A percentile compares a stretch with the other conserved stretches of the same genome.
Conservation (phyloP, 192 early-diverging fungal species). For the Linnemannia elongata region DNA sequence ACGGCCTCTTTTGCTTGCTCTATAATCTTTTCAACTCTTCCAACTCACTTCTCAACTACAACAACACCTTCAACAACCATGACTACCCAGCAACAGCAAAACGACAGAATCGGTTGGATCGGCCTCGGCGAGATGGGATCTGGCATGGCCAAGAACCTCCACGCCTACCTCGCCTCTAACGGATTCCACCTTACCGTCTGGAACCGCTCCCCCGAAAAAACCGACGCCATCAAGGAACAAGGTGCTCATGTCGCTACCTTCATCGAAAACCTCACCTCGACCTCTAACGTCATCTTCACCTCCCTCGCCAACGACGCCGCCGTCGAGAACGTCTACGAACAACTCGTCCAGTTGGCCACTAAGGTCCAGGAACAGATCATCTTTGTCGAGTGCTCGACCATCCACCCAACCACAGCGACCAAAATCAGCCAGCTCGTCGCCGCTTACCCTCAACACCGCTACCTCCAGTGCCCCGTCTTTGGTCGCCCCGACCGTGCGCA, state of each 20-base stretch:
- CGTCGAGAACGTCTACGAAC: conserved; percentile 59
- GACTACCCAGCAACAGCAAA: no score
- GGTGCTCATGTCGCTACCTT: conserved; percentile 58
- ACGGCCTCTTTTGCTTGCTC: no score
- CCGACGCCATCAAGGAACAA: conserved; percentile 42
- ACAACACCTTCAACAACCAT: no score
- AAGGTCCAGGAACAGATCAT: conserved; percentile 37
- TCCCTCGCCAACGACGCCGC: conserved; percentile 73
- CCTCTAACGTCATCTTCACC: conserved; percentile 71
- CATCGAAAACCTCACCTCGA: conserved; percentile 51
- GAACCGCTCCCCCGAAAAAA: conserved; percentile 71
- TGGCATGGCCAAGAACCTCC: conserved; percentile 73
- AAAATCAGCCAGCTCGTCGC: conserved; percentile 42
- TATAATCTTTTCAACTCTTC: no score
- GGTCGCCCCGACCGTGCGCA: conserved; percentile 66
- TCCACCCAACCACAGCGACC: conserved; percentile 55
- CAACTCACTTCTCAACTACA: no score
- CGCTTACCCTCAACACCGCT: conserved; percentile 24
- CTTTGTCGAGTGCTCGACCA: conserved; percentile 76
- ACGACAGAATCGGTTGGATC: conserved; percentile 70
- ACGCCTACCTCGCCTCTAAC: conserved; percentile 55
- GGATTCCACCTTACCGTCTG: conserved; percentile 64
- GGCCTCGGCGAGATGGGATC: conserved; percentile 74
- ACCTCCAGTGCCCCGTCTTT: conserved; percentile 68
- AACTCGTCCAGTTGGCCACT: conserved; percentile 42